These are phyloP conservation scores for Pseudofabraea citricarpa DNA, from an alignment of 2,329 filamentous ascomycete genomes.

Conservation along the genomic window DNA sequence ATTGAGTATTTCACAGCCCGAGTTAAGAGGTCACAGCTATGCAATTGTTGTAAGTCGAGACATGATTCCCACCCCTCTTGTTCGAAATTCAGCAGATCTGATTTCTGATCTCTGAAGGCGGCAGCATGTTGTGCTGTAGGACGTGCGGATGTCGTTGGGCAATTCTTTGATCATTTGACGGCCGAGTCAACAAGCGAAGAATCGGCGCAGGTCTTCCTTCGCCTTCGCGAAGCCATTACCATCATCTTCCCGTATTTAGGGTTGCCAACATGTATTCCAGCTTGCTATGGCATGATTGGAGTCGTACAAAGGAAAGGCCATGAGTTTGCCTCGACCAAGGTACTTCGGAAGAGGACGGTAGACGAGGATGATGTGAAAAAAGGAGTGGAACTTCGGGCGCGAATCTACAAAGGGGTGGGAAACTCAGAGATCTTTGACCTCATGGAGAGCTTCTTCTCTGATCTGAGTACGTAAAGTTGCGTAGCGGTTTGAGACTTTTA, in stretches of 20 bases:
- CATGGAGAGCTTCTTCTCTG: slow-evolving; percentile 3
- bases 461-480: slow-evolving; percentile 2
- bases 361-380: slow-evolving; percentile 2
- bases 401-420: slow-evolving; percentile 2
- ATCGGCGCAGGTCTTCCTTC: slow-evolving; percentile 2
- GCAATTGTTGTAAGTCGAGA: neutral
- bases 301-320: slow-evolving; percentile 3
- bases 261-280: slow-evolving; percentile 6
- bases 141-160: slow-evolving; percentile 3
- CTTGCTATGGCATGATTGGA: slow-evolving; percentile 5
- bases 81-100: too few relatives aligned
- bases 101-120: neutral
- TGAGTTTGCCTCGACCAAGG: neutral
- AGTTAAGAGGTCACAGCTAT: neutral
- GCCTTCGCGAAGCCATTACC: slow-evolving; percentile 4
- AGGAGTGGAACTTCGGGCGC: slow-evolving; percentile 1
- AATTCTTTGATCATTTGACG: slow-evolving; percentile 5
- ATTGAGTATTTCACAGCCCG: neutral
- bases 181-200: slow-evolving; percentile 2
- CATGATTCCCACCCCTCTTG: neutral
- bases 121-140: slow-evolving; percentile 2
- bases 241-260: slow-evolving; percentile 3
- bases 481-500: neutral
- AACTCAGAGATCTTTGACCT: slow-evolving; percentile 4
- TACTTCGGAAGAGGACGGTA: neutral